A percentile compares a stretch with the other conserved stretches of the same genome.
Conservation (phyloP, 345 rosid genomes). For the Linum trigynum region DNA sequence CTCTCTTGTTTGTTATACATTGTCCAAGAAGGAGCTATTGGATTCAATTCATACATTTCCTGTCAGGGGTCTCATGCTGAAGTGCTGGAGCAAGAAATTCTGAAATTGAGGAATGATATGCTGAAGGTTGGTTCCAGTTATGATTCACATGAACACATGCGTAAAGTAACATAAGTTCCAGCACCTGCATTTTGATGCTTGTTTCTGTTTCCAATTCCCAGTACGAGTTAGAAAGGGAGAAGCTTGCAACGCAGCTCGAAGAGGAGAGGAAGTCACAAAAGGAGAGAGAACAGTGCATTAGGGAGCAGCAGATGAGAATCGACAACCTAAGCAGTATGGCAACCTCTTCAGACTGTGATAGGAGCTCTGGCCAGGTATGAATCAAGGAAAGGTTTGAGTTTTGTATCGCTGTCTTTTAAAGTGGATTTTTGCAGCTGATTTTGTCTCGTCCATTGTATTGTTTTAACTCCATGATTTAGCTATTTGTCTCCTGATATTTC, state of each 20-base stretch:
- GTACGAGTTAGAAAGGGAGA: slow-evolving; percentile 87
- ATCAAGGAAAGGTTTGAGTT: neutral
- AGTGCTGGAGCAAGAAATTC: slow-evolving; percentile 81
- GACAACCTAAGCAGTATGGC: slow-evolving; percentile 45
- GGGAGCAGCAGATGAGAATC: slow-evolving; percentile 61
- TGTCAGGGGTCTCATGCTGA: slow-evolving; percentile 84
- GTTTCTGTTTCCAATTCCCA: slow-evolving; percentile 24
- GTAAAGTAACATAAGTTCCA: neutral
- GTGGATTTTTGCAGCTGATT: neutral
- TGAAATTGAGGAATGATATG: slow-evolving; percentile 83
- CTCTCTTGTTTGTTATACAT: neutral
- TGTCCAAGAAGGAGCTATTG: neutral
- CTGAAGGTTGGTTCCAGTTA: slow-evolving; percentile 50
- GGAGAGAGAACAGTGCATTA: slow-evolving; percentile 54
- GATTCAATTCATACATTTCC: slow-evolving; percentile 12
- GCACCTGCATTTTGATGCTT: slow-evolving; percentile 4
- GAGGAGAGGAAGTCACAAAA: slow-evolving; percentile 74
- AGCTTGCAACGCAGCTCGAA: slow-evolving; percentile 72
- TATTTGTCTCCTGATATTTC: too few species aligned
- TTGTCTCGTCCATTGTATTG: neutral
- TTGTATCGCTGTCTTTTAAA: too few species aligned
- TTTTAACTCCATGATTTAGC: too few species aligned
- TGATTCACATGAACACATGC: slow-evolving; percentile 2
- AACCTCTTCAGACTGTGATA: slow-evolving; percentile 36
- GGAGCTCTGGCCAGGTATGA: slow-evolving; percentile 54